phyloP scores from a whole-genome alignment of 164 flowering plant species.

The Santalum album region DNA sequence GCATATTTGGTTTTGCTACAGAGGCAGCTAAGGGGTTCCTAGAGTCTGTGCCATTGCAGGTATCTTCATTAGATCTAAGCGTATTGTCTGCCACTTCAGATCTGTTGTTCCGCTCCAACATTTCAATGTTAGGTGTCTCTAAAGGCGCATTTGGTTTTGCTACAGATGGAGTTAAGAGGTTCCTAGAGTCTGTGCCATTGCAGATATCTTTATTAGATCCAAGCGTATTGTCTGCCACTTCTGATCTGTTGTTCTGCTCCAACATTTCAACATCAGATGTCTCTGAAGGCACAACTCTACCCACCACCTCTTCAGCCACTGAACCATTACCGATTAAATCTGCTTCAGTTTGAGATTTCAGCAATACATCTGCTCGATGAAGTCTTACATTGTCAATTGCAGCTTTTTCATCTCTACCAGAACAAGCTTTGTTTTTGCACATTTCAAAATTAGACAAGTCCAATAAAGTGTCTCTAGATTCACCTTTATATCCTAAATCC shows the following conservation, averaged over 20 bases:
- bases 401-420: constrained; percentile 1
- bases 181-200: neutral
- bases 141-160: too few species aligned
- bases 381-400: constrained; percentile 2
- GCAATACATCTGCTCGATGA: constrained; percentile 2
- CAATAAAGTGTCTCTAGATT: constrained; percentile 9
- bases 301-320: neutral
- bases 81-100: neutral
- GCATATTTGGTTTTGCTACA: too few species aligned
- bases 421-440: constrained; percentile 4
- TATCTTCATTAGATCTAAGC: neutral
- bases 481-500: constrained; percentile 10
- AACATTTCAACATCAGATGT: constrained; percentile 4
- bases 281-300: constrained; percentile 4
- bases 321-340: constrained; percentile 1
- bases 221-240: neutral
- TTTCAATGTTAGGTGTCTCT: too few species aligned
- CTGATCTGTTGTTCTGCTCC: constrained; percentile 4
- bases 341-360: neutral
- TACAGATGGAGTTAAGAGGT: neutral
- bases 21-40: neutral
- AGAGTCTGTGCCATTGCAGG: neutral
- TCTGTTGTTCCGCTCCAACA: too few species aligned
- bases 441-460: constrained; percentile 26
- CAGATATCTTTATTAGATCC: constrained; percentile 1